These are phyloP conservation scores for Spinellus fusiger DNA, from an alignment of 192 early-diverging fungal genomes.

Conservation along the genomic window DNA sequence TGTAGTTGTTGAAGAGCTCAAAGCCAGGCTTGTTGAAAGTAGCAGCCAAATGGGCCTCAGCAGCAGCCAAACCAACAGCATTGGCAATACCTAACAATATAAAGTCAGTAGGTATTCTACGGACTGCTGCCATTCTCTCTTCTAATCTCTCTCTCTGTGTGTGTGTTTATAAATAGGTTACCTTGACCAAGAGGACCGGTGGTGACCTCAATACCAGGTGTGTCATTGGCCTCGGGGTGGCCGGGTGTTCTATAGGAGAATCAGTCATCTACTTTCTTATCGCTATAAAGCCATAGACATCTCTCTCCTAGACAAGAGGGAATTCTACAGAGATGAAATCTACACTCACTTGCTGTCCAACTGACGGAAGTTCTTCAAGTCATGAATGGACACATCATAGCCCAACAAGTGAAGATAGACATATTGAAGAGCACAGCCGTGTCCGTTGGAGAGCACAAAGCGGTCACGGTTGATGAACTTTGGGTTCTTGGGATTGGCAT, in stretches of 20 bases:
- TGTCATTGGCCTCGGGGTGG: conserved; percentile 87
- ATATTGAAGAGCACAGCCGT: conserved; percentile 93
- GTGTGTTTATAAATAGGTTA: too few relatives aligned
- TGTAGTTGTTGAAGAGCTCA: conserved; percentile 81
- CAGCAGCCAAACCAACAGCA: conserved; percentile 90
- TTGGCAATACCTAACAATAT: too few relatives aligned
- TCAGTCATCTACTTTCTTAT: not conserved
- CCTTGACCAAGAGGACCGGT: conserved; percentile 96
- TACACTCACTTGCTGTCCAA: conserved; percentile 65
- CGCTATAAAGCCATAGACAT: too few relatives aligned
- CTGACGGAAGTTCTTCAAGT: conserved; percentile 89
- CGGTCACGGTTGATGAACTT: conserved; percentile 94
- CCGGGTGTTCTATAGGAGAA: conserved; percentile 76
- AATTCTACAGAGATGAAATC: not conserved
- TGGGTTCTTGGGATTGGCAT: conserved; percentile 81
- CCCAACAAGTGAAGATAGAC: conserved; percentile 83
- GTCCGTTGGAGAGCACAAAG: conserved; percentile 96
- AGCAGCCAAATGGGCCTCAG: conserved; percentile 81
- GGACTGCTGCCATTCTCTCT: too few relatives aligned
- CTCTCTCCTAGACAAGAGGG: too few relatives aligned
- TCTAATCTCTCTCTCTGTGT: too few relatives aligned
- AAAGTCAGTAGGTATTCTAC: too few relatives aligned
- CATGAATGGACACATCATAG: conserved; percentile 82
- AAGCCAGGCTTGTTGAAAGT: conserved; percentile 88
- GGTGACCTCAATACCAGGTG: conserved; percentile 91